Base-by-base conservation (phyloP, 2,329 filamentous ascomycete genomes). In the Calonectria honghensis region DNA sequence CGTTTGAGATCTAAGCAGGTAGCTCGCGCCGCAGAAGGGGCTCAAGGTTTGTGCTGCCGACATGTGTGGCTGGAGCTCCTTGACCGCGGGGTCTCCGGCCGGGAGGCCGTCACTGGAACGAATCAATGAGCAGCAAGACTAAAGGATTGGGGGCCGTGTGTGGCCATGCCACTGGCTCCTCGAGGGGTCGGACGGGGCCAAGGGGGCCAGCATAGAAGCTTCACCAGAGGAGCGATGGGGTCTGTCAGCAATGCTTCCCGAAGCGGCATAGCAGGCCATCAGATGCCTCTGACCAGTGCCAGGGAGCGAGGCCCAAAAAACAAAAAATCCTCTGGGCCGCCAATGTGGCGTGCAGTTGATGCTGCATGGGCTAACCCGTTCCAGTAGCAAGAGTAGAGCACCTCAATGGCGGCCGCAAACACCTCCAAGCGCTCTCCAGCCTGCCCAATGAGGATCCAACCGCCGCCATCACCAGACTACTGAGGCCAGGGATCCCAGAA, bases 41-140 rank as follows among this genome's bases (percentile, higher is more conserved):
- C 68, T 65, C 57, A 72, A 39, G 41, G 72, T 32, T 54, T 65
- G 65, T 39, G 50, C 24, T 72, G 54, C 68, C 66, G 73, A 54
- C 52, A 68, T 59, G 61, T 76, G 79, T 81, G 79, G 79, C 79
- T 81, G 78, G 68, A 79, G 78, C 76, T 70, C 64, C 70, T 61
- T 74, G 70, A 73, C 75, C 75, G 77, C 78, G 79, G 79, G 68
- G 77, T 70, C 54, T 72, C 79, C 79, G 79, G 76, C 69, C 76
- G 79, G 79, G 79, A 81, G 79, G 79, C 79, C 78, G 74, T 80
- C 37, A 52, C 63, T 51, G 50, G 48, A 41, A 6, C 78, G 73
- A 81, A 80, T 81, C 67, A 79, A 50, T 32, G 10, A 6, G 6
- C 70, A 7, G 11, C 61, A 39, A 32, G 59, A 52, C 37, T 51